Percentiles rank a stretch among this genome's conserved stretches.
Evolutionary conservation across 2,329 filamentous ascomycete species (phyloP).

Genomic region (Arthrobotrys pseudoclavata): DNA sequence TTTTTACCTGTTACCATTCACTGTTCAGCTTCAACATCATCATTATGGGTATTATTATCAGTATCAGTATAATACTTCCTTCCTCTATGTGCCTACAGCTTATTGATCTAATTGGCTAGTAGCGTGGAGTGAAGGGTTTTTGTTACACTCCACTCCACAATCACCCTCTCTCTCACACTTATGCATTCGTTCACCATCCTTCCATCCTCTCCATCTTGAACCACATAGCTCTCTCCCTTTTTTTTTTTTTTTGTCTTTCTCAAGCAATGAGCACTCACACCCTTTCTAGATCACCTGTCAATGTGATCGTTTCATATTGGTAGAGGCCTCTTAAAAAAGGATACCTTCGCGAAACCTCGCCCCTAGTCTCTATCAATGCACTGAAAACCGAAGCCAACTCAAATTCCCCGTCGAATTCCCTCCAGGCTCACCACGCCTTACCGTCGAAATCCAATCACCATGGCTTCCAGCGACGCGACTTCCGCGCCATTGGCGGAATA

Average conservation of each 20-base stretch:
- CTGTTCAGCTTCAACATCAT: too few relatives aligned
- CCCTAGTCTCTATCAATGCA: constrained; percentile 38
- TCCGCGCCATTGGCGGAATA: constrained; percentile 79
- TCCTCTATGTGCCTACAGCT: background rate
- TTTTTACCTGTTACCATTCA: too few relatives aligned
- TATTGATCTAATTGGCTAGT: too few relatives aligned
- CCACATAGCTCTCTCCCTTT: background rate
- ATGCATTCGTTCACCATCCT: background rate
- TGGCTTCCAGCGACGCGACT: constrained; percentile 65
- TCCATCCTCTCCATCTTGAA: constrained; percentile 1
- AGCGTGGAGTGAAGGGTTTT: background rate
- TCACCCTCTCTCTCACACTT: constrained; percentile 1
- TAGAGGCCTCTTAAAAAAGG: constrained; percentile 32
- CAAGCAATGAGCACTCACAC: constrained; percentile 38
- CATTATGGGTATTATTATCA: background rate
- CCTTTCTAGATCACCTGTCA: constrained; percentile 30
- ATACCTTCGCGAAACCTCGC: constrained; percentile 32
- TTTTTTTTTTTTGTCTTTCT: background rate
- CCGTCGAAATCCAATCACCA: constrained; percentile 18
- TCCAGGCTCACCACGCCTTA: constrained; percentile 17
- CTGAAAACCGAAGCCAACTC: constrained; percentile 30
- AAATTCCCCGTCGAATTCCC: constrained; percentile 8
- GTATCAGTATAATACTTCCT: background rate
- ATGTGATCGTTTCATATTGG: constrained; percentile 42
- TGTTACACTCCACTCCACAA: background rate